Evolutionary conservation across 768 basidiomycete species (phyloP).

Genomic region (Lactarius akahatsu): DNA sequence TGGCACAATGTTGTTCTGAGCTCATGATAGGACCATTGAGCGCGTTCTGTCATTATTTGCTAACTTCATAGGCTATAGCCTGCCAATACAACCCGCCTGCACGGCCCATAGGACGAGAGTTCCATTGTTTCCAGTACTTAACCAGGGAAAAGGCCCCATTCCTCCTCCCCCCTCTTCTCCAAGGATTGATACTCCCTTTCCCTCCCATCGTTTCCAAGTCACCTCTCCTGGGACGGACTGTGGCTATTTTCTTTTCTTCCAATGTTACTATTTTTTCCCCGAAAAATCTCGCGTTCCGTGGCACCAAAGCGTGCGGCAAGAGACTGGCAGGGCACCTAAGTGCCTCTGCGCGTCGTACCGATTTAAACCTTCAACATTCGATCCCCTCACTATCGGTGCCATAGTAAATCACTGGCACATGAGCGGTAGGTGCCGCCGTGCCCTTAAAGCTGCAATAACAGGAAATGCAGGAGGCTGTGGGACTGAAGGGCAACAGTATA

Average conservation of each 20-base stretch:
- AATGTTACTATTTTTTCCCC: neutral
- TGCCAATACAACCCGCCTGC: neutral
- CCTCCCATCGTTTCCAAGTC: neutral
- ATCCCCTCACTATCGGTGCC: neutral
- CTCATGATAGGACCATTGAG: neutral
- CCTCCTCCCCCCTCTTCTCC: neutral
- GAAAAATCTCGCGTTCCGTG: neutral
- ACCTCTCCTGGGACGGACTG: neutral
- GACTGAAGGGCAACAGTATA: neutral
- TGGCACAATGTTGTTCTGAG: neutral
- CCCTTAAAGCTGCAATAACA: neutral
- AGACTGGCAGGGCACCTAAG: neutral
- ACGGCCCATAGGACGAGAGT: neutral
- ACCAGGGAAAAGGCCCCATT: neutral
- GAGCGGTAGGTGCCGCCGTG: neutral
- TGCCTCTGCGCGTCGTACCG: neutral
- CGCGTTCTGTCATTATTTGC: neutral
- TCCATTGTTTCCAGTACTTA: neutral
- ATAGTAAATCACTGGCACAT: neutral
- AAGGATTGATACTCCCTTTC: neutral
- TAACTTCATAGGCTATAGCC: neutral
- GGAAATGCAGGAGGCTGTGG: conserved; percentile 1
- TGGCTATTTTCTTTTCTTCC: neutral
- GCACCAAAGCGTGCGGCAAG: neutral
- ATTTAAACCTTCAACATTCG: neutral